Conservation (phyloP, 768 basidiomycete genomes). For the Phylloporus sp. region DNA sequence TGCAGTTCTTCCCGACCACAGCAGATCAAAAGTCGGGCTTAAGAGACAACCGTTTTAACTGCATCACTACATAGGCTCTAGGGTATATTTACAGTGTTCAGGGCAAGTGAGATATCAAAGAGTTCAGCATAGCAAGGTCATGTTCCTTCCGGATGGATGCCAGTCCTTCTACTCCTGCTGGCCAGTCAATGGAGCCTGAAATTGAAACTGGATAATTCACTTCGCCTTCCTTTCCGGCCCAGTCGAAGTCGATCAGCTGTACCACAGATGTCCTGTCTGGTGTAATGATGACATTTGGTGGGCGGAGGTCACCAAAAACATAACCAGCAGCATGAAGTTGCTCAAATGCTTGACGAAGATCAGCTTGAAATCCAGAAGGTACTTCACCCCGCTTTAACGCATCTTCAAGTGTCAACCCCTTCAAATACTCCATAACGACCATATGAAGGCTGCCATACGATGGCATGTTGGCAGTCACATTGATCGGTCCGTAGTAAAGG, state of each 20-base stretch:
- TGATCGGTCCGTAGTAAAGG: slow-evolving; percentile 27
- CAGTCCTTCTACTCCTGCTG: not conserved
- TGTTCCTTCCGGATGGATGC: slow-evolving; percentile 2
- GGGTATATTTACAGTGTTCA: too few species aligned
- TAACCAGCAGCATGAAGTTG: slow-evolving; percentile 29
- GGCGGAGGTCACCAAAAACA: slow-evolving; percentile 38
- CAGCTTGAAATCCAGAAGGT: slow-evolving; percentile 12
- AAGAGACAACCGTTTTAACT: too few species aligned
- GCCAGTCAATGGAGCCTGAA: not conserved
- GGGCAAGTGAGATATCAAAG: too few species aligned
- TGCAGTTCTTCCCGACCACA: too few species aligned
- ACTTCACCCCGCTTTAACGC: not conserved
- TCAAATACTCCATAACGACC: slow-evolving; percentile 40
- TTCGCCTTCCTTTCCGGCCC: slow-evolving; percentile 1
- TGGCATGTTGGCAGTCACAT: slow-evolving; percentile 1
- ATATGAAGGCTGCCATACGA: slow-evolving; percentile 24
- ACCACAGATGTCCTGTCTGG: not conserved
- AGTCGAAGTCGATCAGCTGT: slow-evolving; percentile 8
- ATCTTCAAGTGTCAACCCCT: slow-evolving; percentile 6
- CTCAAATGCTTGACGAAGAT: slow-evolving; percentile 18
- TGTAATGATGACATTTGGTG: slow-evolving; percentile 31
- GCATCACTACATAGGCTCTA: too few species aligned
- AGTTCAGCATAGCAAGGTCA: slow-evolving; percentile 22
- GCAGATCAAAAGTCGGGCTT: too few species aligned
- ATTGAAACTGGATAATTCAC: not conserved